Base-by-base conservation (phyloP, 2,329 filamentous ascomycete species). In the Conoideocrella luteorostrata region DNA sequence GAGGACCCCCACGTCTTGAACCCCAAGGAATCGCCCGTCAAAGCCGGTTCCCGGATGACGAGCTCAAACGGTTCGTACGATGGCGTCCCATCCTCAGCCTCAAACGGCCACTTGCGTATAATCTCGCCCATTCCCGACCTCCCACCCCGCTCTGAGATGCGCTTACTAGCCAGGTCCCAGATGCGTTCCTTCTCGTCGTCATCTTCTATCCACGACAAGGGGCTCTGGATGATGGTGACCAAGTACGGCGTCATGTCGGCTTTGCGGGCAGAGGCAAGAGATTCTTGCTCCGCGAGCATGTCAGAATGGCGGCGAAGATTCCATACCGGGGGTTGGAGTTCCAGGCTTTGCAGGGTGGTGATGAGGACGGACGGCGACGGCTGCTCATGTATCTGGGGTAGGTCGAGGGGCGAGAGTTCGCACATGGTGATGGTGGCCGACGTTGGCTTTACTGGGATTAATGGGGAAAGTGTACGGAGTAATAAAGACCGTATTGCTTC, bases 1-100 rank as follows among this genome's bases (percentile, higher is more conserved):
- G 89, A 91, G 0, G 89, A 91, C 1, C 86, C 88, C 93, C 93
- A 97, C 0, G 93, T 98, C 64, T 98, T 97, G 61, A 94, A 75
- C 2, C 93, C 93, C 15, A 97, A 72, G 47, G 87, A 86, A 62
- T 96, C 91, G 6, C 86, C 86, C 0, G 88, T 95, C 44, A 97
- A 71, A 1, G 89, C 82, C 2, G 93, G 93, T 60, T 98, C 93
- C 45, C 88, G 77, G 30, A 98, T 80, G 28, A 76, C 74, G 40
- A 98, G 69, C 36, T 82, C 74, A 52, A 89, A 74, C 2, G 64
- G 52, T 21, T 68, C 62, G 21, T 60, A 55, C 3, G 54, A 47
- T 10, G 48, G 37, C 13, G 44, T 52, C 35, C 52, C 57, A 7
- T 50, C 54, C 20, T 30, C 33, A 20, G 28, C 45, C 13, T 49